These are phyloP conservation scores for Suillus fuscotomentosus DNA, from an alignment of 768 basidiomycete species.

Conservation along the genomic window DNA sequence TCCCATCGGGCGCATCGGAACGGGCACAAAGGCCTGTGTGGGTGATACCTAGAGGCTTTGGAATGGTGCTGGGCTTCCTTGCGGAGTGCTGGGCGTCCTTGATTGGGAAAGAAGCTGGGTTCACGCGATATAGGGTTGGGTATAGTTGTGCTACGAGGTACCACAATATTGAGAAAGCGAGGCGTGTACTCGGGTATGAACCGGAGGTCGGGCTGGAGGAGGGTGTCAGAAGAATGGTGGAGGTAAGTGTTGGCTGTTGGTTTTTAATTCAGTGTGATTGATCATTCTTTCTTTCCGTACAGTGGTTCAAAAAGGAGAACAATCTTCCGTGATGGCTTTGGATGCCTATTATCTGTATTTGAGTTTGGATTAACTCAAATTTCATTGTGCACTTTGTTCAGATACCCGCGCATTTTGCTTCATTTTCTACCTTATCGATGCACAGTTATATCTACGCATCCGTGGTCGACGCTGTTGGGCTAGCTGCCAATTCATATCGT, in stretches of 20 bases:
- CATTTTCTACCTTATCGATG: not conserved
- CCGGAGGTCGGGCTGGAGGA: slow-evolving; percentile 88
- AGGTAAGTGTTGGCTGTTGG: slow-evolving; percentile 44
- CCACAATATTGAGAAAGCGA: slow-evolving; percentile 93
- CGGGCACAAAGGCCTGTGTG: slow-evolving; percentile 35
- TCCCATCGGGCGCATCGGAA: slow-evolving; percentile 43
- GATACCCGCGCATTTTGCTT: slow-evolving; percentile 1
- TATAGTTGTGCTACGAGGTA: slow-evolving; percentile 79
- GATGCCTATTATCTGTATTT: not conserved
- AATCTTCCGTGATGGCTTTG: slow-evolving; percentile 15
- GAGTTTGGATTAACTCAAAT: not conserved
- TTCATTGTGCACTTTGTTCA: not conserved
- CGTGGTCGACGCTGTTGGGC: not conserved
- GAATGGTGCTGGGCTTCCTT: slow-evolving; percentile 65
- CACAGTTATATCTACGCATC: not conserved
- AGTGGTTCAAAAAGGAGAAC: slow-evolving; percentile 33
- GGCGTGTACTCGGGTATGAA: slow-evolving; percentile 90
- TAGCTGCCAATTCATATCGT: not conserved
- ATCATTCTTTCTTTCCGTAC: not conserved
- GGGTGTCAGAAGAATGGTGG: slow-evolving; percentile 75
- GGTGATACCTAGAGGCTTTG: slow-evolving; percentile 61
- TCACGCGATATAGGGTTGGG: slow-evolving; percentile 83
- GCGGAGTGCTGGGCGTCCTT: slow-evolving; percentile 76
- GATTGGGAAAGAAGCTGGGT: slow-evolving; percentile 75
- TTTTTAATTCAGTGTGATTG: too few species aligned